Evolutionary conservation across 2,329 filamentous ascomycete species (phyloP).

Genomic region (Apiospora koreana): DNA sequence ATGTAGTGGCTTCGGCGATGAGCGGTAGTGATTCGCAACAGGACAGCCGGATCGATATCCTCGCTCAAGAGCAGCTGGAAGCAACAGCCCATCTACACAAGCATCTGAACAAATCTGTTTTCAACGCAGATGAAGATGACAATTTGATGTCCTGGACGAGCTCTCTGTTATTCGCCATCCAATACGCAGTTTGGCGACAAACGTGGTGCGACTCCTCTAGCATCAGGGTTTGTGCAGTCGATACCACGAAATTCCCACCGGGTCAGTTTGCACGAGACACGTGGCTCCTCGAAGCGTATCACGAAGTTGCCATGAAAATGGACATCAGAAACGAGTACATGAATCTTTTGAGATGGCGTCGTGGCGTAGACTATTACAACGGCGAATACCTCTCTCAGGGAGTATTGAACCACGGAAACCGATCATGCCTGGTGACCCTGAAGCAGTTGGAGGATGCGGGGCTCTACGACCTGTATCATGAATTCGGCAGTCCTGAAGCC

Average conservation of each 20-base stretch:
- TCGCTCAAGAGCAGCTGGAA: not conserved
- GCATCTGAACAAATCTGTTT: not conserved
- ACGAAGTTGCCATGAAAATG: not conserved
- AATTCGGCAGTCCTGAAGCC: not conserved
- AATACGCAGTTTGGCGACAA: not conserved
- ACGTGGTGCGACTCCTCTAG: no score
- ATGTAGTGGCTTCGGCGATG: not conserved
- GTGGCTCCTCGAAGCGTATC: not conserved
- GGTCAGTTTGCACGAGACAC: not conserved
- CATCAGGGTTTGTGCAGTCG: not conserved
- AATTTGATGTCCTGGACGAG: not conserved
- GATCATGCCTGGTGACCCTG: not conserved
- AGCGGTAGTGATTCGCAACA: not conserved
- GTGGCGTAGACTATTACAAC: not conserved
- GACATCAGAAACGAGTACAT: rapidly evolving
- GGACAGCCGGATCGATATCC: not conserved
- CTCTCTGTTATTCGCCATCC: not conserved
- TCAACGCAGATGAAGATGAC: not conserved
- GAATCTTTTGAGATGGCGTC: not conserved
- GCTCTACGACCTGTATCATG: not conserved
- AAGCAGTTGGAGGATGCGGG: not conserved
- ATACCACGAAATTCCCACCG: not conserved
- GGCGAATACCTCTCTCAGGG: conserved; percentile 9
- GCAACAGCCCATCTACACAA: not conserved
- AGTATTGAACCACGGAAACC: not conserved